phyloP scores from a whole-genome alignment of 148 eudicot species.

The Gaultheria prostrata region DNA sequence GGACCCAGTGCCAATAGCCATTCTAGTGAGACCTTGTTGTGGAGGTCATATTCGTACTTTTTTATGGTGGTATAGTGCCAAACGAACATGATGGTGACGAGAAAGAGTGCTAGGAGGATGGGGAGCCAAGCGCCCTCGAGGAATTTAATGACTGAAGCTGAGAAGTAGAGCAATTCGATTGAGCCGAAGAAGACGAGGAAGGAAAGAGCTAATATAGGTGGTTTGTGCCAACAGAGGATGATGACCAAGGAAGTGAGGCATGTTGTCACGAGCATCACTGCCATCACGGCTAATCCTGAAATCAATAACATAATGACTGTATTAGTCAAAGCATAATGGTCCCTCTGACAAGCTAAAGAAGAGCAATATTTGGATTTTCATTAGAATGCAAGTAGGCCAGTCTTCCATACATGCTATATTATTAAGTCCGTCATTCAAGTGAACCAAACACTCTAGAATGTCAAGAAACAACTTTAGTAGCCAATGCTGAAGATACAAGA shows the following conservation, averaged over 20 bases:
- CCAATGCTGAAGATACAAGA: not conserved
- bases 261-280: constrained; percentile 93
- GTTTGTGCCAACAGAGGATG: constrained; percentile 83
- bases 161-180: constrained; percentile 79
- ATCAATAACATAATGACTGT: not conserved
- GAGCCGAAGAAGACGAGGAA: constrained; percentile 91
- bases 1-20: constrained; percentile 89
- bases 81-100: constrained; percentile 78
- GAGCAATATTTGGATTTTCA: not conserved
- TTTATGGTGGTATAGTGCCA: constrained; percentile 88
- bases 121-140: constrained; percentile 96
- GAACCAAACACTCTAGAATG: not conserved
- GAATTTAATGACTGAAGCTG: constrained; percentile 88
- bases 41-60: constrained; percentile 87
- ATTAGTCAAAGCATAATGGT: not conserved
- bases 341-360: not conserved
- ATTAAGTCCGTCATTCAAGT: not conserved
- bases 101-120: constrained; percentile 75
- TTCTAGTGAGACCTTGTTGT: constrained; percentile 88
- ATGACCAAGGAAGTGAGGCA: constrained; percentile 89
- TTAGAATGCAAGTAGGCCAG: not conserved
- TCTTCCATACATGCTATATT: not conserved
- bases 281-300: constrained; percentile 92
- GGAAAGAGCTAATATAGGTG: constrained; percentile 59
- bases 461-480: not conserved